Percentiles rank a stretch among this genome's conserved stretches.
Evolutionary conservation across 306 rosid species (phyloP).

Genomic region (Aeschynomene evenia): DNA sequence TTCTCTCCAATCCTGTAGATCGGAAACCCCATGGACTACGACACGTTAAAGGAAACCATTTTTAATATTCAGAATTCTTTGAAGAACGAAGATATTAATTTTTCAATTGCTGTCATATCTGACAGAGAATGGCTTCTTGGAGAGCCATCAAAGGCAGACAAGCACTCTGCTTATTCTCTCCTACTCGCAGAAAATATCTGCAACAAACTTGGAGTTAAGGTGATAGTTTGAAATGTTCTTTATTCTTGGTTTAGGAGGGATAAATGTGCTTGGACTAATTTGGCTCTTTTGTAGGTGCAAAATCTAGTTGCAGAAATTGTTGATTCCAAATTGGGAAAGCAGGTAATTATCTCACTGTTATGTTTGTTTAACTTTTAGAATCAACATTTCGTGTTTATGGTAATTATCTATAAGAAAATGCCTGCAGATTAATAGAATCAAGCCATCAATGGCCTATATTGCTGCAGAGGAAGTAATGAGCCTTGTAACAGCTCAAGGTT

Average conservation of each 20-base stretch:
- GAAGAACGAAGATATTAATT: conserved; percentile 53
- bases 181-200: conserved; percentile 88
- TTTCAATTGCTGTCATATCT: conserved; percentile 74
- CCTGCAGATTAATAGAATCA: conserved; percentile 72
- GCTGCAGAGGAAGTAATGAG: conserved; percentile 96
- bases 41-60: conserved; percentile 71
- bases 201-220: conserved; percentile 78
- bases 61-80: conserved; percentile 55
- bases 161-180: conserved; percentile 80
- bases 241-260: neutral
- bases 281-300: conserved; percentile 64
- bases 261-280: conserved; percentile 5
- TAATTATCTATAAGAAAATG: conserved; percentile 18
- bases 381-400: conserved; percentile 1
- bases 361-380: conserved; percentile 25
- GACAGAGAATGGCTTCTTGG: conserved; percentile 90
- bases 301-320: conserved; percentile 90
- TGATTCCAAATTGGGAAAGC: conserved; percentile 89
- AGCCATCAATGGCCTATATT: conserved; percentile 77
- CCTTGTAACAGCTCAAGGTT: conserved; percentile 99
- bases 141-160: conserved; percentile 86
- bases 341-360: conserved; percentile 49
- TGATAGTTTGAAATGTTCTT: conserved; percentile 30
- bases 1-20: conserved; percentile 45
- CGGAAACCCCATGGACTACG: conserved; percentile 91